Evolutionary conservation across 352 stramenopile genomes (phyloP).

Genomic region (Thalassiosira livingstoniorum): DNA sequence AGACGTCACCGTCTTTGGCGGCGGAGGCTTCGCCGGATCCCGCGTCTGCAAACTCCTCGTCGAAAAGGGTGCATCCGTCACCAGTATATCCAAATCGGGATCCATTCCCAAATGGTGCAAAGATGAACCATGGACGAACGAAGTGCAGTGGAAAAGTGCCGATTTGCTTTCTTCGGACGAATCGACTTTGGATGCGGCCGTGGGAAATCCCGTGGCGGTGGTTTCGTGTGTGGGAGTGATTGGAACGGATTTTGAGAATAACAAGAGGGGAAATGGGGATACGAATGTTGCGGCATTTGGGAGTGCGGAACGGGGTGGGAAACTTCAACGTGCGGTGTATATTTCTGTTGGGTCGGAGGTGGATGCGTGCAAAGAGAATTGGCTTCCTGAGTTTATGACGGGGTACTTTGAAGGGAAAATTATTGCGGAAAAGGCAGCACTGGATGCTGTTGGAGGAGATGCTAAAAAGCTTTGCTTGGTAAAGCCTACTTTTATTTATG

Average conservation of each 20-base stretch:
- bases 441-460: conserved; percentile 53
- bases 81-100: conserved; percentile 56
- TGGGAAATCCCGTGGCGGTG: conserved; percentile 53
- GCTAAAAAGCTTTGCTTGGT: conserved; percentile 60
- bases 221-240: conserved; percentile 72
- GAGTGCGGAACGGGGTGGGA: conserved; percentile 61
- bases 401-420: conserved; percentile 79
- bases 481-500: conserved; percentile 82
- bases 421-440: conserved; percentile 53
- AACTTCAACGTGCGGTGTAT: conserved; percentile 63
- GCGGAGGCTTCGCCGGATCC: conserved; percentile 70
- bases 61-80: conserved; percentile 48
- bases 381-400: conserved; percentile 70
- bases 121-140: conserved; percentile 54
- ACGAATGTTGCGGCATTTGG: conserved; percentile 54
- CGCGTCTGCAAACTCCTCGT: conserved; percentile 65
- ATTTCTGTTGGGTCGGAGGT: conserved; percentile 77
- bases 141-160: conserved; percentile 54
- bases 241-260: conserved; percentile 52
- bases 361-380: conserved; percentile 64
- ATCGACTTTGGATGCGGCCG: conserved; percentile 40
- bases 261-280: conserved; percentile 66
- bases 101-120: conserved; percentile 53
- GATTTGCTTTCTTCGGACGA: conserved; percentile 41
- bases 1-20: conserved; percentile 64